Percentiles rank a stretch among this genome's conserved stretches.
These are phyloP conservation scores for Gloeophyllum trabeum DNA, from an alignment of 768 basidiomycete genomes.

Conservation along the genomic window DNA sequence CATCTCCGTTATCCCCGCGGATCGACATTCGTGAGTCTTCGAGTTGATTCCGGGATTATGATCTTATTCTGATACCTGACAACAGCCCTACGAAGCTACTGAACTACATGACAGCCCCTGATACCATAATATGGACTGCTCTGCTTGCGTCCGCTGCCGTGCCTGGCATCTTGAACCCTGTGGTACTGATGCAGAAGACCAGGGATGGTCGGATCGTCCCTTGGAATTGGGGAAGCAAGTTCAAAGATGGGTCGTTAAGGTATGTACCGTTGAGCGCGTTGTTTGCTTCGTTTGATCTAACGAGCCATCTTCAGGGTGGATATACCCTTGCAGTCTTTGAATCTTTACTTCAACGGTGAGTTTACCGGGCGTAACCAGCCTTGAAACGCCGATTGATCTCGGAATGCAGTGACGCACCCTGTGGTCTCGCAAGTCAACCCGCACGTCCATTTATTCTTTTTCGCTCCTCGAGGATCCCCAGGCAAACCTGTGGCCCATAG, in stretches of 20 bases:
- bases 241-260: constrained; percentile 89
- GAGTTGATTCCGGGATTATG: background rate
- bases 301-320: constrained; percentile 52
- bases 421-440: constrained; percentile 93
- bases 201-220: constrained; percentile 71
- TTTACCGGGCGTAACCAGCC: background rate
- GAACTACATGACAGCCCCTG: constrained; percentile 94
- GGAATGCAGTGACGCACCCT: constrained; percentile 65
- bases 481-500: constrained; percentile 92
- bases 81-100: constrained; percentile 86
- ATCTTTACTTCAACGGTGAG: constrained; percentile 80
- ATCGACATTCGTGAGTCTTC: constrained; percentile 65
- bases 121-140: constrained; percentile 77
- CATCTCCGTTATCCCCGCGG: constrained; percentile 85
- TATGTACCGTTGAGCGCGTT: no score
- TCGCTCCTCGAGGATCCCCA: constrained; percentile 79
- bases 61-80: constrained; percentile 7
- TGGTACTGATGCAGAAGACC: constrained; percentile 89
- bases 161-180: constrained; percentile 90
- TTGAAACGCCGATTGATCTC: constrained; percentile 2
- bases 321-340: constrained; percentile 83
- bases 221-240: constrained; percentile 92
- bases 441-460: constrained; percentile 91
- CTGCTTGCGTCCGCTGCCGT: constrained; percentile 87
- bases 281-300: background rate